These are phyloP conservation scores for Nakazawaea molendinolei DNA, from an alignment of 805 yeast genomes.

Conservation along the genomic window DNA sequence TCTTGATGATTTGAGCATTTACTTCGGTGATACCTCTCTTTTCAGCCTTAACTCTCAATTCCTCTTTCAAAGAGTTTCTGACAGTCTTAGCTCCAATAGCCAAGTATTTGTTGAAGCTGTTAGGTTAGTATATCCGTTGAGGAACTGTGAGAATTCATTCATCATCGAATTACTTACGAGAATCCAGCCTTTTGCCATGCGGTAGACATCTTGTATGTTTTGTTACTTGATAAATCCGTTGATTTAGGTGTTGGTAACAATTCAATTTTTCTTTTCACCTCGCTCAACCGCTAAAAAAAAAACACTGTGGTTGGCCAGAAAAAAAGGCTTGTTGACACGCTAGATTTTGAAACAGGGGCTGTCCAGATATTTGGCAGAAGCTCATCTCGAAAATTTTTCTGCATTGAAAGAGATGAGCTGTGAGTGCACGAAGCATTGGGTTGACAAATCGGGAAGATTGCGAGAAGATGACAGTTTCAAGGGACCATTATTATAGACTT, in stretches of 20 bases:
- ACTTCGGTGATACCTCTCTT: constrained; percentile 73
- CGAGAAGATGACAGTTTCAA: constrained; percentile 43
- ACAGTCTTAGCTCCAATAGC: constrained; percentile 85
- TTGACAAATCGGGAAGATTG: background rate
- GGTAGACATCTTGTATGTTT: constrained; percentile 19
- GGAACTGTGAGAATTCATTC: background rate
- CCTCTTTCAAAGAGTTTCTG: constrained; percentile 85
- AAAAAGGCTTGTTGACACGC: constrained; percentile 1
- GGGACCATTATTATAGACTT: constrained; percentile 69
- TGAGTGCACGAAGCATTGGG: background rate
- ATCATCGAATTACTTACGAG: constrained; percentile 33
- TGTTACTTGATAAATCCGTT: background rate
- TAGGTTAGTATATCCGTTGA: background rate
- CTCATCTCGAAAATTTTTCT: constrained; percentile 3
- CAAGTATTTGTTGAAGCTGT: constrained; percentile 77
- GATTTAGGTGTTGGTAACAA: constrained; percentile 10
- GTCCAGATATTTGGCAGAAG: background rate
- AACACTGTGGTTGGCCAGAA: background rate
- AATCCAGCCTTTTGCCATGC: constrained; percentile 64
- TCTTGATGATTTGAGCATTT: constrained; percentile 60
- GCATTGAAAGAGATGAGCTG: background rate
- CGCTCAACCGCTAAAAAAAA: constrained; percentile 13
- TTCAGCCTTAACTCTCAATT: constrained; percentile 64
- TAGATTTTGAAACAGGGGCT: background rate
- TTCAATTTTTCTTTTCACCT: constrained; percentile 6